Percentiles rank a stretch among this genome's conserved stretches.
Evolutionary conservation across 176 grass and related monocot genomes (phyloP).

Genomic region (Saccharum officinarum): DNA sequence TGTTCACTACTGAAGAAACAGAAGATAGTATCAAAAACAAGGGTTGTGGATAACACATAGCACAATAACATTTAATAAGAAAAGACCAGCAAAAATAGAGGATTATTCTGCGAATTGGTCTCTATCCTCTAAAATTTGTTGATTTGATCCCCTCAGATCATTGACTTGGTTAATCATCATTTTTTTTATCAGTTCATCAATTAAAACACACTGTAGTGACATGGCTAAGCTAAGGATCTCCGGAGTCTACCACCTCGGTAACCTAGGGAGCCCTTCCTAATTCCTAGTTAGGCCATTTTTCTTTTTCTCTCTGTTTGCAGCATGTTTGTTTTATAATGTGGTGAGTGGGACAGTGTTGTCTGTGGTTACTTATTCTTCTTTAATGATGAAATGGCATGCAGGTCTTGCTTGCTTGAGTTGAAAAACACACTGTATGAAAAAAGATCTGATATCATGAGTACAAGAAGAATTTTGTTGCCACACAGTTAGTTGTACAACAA

Average conservation of each 20-base stretch:
- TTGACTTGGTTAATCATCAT: background rate
- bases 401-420: background rate
- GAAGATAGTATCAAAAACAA: conserved; percentile 13
- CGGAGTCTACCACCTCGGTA: background rate
- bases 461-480: background rate
- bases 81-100: background rate
- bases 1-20: conserved; percentile 64
- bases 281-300: background rate
- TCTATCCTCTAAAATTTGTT: background rate
- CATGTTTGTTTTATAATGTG: background rate
- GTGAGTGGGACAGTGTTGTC: background rate
- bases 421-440: background rate
- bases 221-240: background rate
- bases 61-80: conserved; percentile 23
- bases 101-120: background rate
- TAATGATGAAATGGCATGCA: background rate
- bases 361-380: background rate
- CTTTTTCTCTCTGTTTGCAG: background rate
- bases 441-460: conserved; percentile 23
- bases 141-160: background rate
- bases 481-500: background rate
- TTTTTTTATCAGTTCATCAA: conserved; percentile 16
- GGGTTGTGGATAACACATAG: background rate
- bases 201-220: background rate
- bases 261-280: background rate